phyloP scores from a whole-genome alignment of 2,329 filamentous ascomycete genomes.

The Fusarium torulosum region DNA sequence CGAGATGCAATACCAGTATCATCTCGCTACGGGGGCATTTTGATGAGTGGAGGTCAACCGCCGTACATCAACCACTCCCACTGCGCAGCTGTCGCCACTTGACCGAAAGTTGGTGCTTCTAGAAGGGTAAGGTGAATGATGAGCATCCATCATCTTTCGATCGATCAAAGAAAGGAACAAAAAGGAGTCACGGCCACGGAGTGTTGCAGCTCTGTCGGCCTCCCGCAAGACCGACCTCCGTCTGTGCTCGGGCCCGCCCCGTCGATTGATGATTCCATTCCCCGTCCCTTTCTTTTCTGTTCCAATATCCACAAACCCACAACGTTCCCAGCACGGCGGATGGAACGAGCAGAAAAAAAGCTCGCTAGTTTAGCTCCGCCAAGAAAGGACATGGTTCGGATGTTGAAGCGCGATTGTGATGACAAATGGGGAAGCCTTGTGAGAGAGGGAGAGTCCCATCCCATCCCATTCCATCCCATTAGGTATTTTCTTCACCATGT shows the following conservation, averaged over 20 bases:
- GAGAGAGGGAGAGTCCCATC: too few relatives aligned
- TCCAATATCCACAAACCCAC: slow-evolving; percentile 3
- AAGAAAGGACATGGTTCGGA: not conserved
- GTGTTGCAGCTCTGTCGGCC: slow-evolving; percentile 6
- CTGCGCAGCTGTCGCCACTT: slow-evolving; percentile 22
- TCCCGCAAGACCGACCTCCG: slow-evolving; percentile 19
- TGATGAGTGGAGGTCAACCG: slow-evolving; percentile 17
- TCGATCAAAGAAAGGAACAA: slow-evolving; percentile 2
- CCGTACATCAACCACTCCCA: too few relatives aligned
- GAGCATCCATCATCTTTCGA: not conserved
- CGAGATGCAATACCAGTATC: not conserved
- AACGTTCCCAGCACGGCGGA: slow-evolving; percentile 20
- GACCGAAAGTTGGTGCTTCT: slow-evolving; percentile 27
- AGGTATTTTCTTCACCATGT: slow-evolving; percentile 11
- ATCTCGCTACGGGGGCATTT: not conserved
- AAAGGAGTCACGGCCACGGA: not conserved
- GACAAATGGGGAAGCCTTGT: slow-evolving; percentile 19
- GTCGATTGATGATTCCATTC: slow-evolving; percentile 17
- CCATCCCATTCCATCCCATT: too few relatives aligned
- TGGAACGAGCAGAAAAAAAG: slow-evolving; percentile 6
- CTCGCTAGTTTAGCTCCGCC: slow-evolving; percentile 19
- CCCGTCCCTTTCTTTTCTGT: not conserved
- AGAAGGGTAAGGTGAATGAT: slow-evolving; percentile 28
- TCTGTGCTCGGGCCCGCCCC: slow-evolving; percentile 1
- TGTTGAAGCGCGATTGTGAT: slow-evolving; percentile 2